phyloP scores from a whole-genome alignment of 2,329 filamentous ascomycete genomes.

The Sclerotinia glacialis region DNA sequence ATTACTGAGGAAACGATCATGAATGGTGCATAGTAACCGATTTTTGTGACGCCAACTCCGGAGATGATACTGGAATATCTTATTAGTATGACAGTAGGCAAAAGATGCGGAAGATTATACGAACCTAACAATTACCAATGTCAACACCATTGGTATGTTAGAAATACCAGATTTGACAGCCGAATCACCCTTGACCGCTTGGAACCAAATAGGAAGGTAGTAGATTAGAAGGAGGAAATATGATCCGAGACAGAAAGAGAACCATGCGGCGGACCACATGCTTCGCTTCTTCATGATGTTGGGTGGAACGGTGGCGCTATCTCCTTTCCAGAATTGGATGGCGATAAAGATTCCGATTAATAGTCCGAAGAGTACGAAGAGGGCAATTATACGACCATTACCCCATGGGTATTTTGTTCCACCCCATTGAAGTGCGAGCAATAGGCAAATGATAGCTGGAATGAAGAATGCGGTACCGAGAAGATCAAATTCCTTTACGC shows the following conservation, averaged over 20 bases:
- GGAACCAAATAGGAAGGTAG: conserved; percentile 50
- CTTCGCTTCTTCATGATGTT: conserved; percentile 42
- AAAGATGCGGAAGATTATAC: conserved; percentile 23
- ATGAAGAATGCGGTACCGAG: conserved; percentile 41
- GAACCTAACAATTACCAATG: conserved; percentile 34
- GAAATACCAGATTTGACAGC: conserved; percentile 48
- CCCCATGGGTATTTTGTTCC: conserved; percentile 42
- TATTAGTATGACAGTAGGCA: conserved; percentile 18
- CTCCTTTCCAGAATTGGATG: conserved; percentile 42
- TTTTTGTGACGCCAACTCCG: conserved; percentile 1
- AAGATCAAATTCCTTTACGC: conserved; percentile 40
- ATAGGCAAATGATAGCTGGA: conserved; percentile 40
- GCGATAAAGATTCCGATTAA: conserved; percentile 37
- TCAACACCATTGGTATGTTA: conserved; percentile 40
- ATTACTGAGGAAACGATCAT: conserved; percentile 54
- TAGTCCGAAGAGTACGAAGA: conserved; percentile 39
- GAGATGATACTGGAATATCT: conserved; percentile 1
- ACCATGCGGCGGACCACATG: conserved; percentile 39
- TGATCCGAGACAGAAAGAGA: conserved; percentile 40
- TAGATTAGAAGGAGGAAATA: conserved; percentile 45
- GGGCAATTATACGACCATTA: conserved; percentile 39
- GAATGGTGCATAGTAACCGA: conserved; percentile 48
- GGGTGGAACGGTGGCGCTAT: conserved; percentile 44
- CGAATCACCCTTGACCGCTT: conserved; percentile 45
- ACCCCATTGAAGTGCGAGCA: conserved; percentile 45